Conservation (phyloP, 192 early-diverging fungal genomes). For the Coemansia sp. region DNA sequence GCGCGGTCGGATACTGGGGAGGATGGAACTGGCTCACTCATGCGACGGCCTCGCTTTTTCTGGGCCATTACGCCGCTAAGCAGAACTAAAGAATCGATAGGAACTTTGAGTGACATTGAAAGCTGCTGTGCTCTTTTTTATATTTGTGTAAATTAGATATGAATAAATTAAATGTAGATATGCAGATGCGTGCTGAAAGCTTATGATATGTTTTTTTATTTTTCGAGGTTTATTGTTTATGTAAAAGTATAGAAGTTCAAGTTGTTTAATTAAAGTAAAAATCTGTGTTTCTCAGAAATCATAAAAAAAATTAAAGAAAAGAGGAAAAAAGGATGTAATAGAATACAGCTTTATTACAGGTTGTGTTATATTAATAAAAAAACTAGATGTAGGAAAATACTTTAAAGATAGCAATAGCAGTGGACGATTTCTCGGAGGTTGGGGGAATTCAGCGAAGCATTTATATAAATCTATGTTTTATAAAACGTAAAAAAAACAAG, state of each 20-base stretch:
- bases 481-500: neutral
- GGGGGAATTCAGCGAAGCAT: neutral
- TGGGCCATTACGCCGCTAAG: slow-evolving; percentile 32
- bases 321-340: neutral
- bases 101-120: slow-evolving; percentile 28
- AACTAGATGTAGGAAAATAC: neutral
- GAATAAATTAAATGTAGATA: neutral
- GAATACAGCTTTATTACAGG: neutral
- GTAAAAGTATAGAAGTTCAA: neutral
- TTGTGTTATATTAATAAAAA: neutral
- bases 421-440: neutral
- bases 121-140: neutral
- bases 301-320: neutral
- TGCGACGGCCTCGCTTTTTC: slow-evolving; percentile 35
- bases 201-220: no score
- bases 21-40: slow-evolving; percentile 30
- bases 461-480: neutral
- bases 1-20: slow-evolving; percentile 8
- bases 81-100: slow-evolving; percentile 33
- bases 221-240: neutral
- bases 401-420: neutral
- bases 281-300: neutral
- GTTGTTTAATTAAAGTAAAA: neutral
- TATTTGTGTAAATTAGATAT: no score
- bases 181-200: no score